These are phyloP conservation scores for Choanephora cucurbitarum DNA, from an alignment of 371 early-diverging fungal genomes.

Conservation along the genomic window DNA sequence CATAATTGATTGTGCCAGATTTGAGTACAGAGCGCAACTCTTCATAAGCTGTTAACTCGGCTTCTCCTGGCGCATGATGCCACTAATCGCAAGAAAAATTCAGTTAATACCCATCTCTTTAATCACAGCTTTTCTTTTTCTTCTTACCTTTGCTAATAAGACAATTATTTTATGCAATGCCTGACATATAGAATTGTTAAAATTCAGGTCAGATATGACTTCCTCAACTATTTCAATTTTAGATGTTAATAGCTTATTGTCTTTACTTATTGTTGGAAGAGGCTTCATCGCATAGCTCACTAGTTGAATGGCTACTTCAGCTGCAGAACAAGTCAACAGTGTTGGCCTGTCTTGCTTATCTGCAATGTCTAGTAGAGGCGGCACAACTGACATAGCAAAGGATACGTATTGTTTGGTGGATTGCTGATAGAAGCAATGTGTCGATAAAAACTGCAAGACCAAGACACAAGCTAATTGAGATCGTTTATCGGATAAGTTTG, in stretches of 20 bases:
- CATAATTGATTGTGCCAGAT: not conserved
- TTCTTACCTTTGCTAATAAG: slow-evolving; percentile 1
- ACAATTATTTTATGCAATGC: not conserved
- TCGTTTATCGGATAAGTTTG: not conserved
- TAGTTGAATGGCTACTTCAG: slow-evolving; percentile 7
- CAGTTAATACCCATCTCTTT: no score
- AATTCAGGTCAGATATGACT: no score
- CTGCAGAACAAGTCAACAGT: slow-evolving; percentile 13
- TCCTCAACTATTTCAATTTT: no score
- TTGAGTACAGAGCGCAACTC: not conserved
- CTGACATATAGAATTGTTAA: no score
- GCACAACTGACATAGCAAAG: not conserved
- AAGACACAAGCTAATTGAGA: slow-evolving; percentile 15
- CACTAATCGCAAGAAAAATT: slow-evolving; percentile 1
- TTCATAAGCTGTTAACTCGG: not conserved
- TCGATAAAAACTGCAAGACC: slow-evolving; percentile 9
- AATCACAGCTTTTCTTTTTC: no score
- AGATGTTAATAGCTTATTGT: not conserved
- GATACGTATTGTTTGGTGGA: no score
- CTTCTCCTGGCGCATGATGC: slow-evolving; percentile 1
- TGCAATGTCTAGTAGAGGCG: not conserved
- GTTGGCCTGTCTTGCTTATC: not conserved
- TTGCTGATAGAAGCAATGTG: not conserved
- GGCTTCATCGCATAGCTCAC: not conserved
- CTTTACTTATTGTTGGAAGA: no score